Conservation (phyloP, 1,284 basidiomycete species). For the Fomitopsis pinicola region DNA sequence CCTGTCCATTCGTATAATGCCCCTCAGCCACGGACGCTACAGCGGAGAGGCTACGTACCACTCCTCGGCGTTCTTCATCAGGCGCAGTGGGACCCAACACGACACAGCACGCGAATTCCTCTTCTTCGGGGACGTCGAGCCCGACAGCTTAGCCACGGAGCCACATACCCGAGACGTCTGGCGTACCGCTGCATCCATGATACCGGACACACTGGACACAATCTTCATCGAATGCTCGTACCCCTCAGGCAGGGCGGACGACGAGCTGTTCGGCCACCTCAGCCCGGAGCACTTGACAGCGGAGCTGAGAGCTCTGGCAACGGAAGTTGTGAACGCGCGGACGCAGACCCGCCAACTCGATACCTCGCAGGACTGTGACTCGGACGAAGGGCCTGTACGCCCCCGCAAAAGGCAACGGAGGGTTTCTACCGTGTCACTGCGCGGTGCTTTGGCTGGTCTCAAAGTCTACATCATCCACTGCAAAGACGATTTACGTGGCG, state of each 20-base stretch:
- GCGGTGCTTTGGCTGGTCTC: slow-evolving; percentile 51
- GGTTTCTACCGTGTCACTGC: slow-evolving; percentile 35
- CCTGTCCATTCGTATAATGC: slow-evolving; percentile 63
- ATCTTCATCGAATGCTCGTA: slow-evolving; percentile 87
- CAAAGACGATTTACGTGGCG: slow-evolving; percentile 58
- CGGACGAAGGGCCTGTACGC: slow-evolving; percentile 18
- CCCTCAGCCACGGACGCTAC: slow-evolving; percentile 68
- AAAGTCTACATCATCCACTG: slow-evolving; percentile 75
- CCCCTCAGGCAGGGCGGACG: slow-evolving; percentile 56
- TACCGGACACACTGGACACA: slow-evolving; percentile 54
- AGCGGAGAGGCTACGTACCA: slow-evolving; percentile 46
- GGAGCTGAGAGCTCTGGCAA: slow-evolving; percentile 63
- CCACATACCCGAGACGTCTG: slow-evolving; percentile 64
- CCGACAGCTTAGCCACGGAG: slow-evolving; percentile 58
- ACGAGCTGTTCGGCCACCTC: slow-evolving; percentile 71
- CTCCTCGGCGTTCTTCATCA: slow-evolving; percentile 74
- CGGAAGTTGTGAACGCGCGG: slow-evolving; percentile 52
- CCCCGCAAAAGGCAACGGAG: slow-evolving; percentile 46
- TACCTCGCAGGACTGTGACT: slow-evolving; percentile 2
- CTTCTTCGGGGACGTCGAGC: slow-evolving; percentile 84
- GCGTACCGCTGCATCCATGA: slow-evolving; percentile 65
- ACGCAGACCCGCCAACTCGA: slow-evolving; percentile 6
- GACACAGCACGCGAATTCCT: slow-evolving; percentile 65
- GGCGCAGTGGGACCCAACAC: slow-evolving; percentile 47
- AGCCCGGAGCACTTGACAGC: slow-evolving; percentile 66